Evolutionary conservation across 2,329 filamentous ascomycete genomes (phyloP).

Genomic region (Arthroderma sp.): DNA sequence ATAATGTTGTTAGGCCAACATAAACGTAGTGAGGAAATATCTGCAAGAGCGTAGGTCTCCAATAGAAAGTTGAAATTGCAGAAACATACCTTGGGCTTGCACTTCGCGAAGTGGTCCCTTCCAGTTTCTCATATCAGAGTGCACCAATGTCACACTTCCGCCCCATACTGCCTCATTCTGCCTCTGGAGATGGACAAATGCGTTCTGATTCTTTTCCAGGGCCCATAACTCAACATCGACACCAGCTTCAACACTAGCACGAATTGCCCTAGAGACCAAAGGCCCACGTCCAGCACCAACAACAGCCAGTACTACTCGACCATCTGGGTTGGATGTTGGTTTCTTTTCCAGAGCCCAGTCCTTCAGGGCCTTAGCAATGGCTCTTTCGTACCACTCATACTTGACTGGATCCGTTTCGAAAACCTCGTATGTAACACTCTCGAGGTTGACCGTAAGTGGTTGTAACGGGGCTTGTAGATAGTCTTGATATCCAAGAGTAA

Average conservation of each 20-base stretch:
- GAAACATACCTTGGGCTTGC: neutral
- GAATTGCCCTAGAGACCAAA: slow-evolving; percentile 73
- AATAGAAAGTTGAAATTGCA: neutral
- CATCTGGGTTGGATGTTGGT: slow-evolving; percentile 58
- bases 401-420: slow-evolving; percentile 98
- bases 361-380: slow-evolving; percentile 64
- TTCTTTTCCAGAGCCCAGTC: slow-evolving; percentile 66
- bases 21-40: neutral
- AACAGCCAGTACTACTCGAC: slow-evolving; percentile 72
- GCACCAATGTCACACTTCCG: slow-evolving; percentile 70
- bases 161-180: slow-evolving; percentile 77
- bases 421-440: slow-evolving; percentile 94
- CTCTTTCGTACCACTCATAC: slow-evolving; percentile 87
- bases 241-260: slow-evolving; percentile 62
- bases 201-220: slow-evolving; percentile 96
- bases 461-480: slow-evolving; percentile 92
- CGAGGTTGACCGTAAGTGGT: slow-evolving; percentile 87
- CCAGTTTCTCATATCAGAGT: slow-evolving; percentile 97
- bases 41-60: neutral
- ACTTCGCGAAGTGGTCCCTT: slow-evolving; percentile 51
- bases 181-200: slow-evolving; percentile 79
- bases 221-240: slow-evolving; percentile 79
- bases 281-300: slow-evolving; percentile 89
- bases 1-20: neutral
- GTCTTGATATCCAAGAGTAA: slow-evolving; percentile 69